These are phyloP conservation scores for Pythium rishiriense DNA, from an alignment of 352 stramenopile genomes.

Conservation along the genomic window DNA sequence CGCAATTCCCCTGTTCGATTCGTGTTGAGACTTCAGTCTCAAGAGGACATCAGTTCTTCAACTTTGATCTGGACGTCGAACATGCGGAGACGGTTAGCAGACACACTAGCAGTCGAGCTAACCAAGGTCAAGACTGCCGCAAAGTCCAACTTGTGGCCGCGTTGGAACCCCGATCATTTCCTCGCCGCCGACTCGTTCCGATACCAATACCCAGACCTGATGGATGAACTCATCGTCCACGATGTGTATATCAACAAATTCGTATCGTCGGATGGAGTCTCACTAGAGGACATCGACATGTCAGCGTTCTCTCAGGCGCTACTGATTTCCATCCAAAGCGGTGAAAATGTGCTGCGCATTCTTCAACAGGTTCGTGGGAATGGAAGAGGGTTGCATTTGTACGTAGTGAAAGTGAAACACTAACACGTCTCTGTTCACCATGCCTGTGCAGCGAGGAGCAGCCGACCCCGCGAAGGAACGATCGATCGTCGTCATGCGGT, in stretches of 20 bases:
- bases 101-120: slow-evolving; percentile 56
- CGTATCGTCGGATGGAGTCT: slow-evolving; percentile 50
- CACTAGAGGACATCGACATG: slow-evolving; percentile 74
- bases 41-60: slow-evolving; percentile 59
- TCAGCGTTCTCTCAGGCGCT: slow-evolving; percentile 74
- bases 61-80: slow-evolving; percentile 75
- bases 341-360: slow-evolving; percentile 80
- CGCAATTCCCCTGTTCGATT: slow-evolving; percentile 62
- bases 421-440: not conserved
- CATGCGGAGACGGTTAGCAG: slow-evolving; percentile 61
- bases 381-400: not conserved
- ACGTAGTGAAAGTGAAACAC: not conserved
- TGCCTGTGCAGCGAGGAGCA: slow-evolving; percentile 40
- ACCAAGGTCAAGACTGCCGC: slow-evolving; percentile 67
- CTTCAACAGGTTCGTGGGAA: slow-evolving; percentile 49
- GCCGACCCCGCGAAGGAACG: slow-evolving; percentile 60
- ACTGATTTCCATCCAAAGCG: slow-evolving; percentile 81
- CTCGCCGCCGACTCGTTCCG: slow-evolving; percentile 84
- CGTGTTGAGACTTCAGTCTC: slow-evolving; percentile 55
- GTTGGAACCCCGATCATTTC: slow-evolving; percentile 83
- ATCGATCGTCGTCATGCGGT: slow-evolving; percentile 64
- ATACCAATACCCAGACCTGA: slow-evolving; percentile 79
- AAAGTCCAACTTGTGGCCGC: slow-evolving; percentile 55
- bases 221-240: slow-evolving; percentile 72
- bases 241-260: slow-evolving; percentile 87